These are phyloP conservation scores for Yamadazyma takamatsuzukensis DNA, from an alignment of 805 yeast species.

Conservation along the genomic window DNA sequence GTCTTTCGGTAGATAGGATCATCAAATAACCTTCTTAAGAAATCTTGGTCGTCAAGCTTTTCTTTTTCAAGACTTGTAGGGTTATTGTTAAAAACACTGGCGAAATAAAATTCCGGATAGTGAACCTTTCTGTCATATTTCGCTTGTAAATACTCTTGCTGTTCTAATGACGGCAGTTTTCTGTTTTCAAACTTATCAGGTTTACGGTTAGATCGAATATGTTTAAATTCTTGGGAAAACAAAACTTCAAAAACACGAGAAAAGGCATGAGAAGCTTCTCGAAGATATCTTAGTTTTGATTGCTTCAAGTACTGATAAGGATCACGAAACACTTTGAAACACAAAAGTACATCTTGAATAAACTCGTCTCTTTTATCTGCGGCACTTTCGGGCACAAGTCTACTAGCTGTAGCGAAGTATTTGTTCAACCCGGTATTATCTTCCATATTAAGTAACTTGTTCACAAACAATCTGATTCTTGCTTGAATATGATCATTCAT, in stretches of 20 bases:
- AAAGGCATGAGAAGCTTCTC: slow-evolving; percentile 20
- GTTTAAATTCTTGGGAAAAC: slow-evolving; percentile 25
- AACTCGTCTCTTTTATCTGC: slow-evolving; percentile 7
- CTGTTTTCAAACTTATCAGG: slow-evolving; percentile 3
- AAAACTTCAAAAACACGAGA: slow-evolving; percentile 25
- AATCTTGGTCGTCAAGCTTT: slow-evolving; percentile 20
- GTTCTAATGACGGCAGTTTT: slow-evolving; percentile 14
- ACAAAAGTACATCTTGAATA: slow-evolving; percentile 10
- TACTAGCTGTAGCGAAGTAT: slow-evolving; percentile 29
- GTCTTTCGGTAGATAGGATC: slow-evolving; percentile 23
- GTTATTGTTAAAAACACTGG: slow-evolving; percentile 22
- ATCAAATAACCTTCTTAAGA: slow-evolving; percentile 22
- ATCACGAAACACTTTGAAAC: slow-evolving; percentile 30
- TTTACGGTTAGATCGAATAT: slow-evolving; percentile 1
- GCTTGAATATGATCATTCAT: slow-evolving; percentile 36
- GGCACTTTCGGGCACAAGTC: slow-evolving; percentile 20
- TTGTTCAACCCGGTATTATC: slow-evolving; percentile 45
- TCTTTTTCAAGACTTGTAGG: slow-evolving; percentile 15
- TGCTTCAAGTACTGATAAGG: slow-evolving; percentile 30
- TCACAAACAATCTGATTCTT: slow-evolving; percentile 31
- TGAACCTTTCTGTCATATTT: slow-evolving; percentile 20
- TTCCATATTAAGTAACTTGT: slow-evolving; percentile 32
- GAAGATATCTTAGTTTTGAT: slow-evolving; percentile 17
- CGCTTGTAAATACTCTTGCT: slow-evolving; percentile 12
- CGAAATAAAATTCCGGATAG: slow-evolving; percentile 37